Evolutionary conservation across 306 rosid genomes (phyloP), one percentile per base, ranked within the genome.

Genomic region (Morella rubra): DNA sequence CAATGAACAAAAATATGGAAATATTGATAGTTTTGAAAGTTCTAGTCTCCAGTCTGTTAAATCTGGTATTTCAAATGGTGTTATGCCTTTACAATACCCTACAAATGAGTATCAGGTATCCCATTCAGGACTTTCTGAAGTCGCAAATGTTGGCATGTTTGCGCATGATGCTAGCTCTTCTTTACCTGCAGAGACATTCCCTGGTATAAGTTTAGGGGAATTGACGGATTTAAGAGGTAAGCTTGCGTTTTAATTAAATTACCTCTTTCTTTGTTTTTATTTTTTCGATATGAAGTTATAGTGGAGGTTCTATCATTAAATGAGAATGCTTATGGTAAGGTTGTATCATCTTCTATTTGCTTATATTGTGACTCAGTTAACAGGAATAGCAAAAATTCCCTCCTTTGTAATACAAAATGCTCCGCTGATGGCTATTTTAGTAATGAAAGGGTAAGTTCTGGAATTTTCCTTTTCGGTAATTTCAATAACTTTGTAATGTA

Each of bases 61-160:
- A 75, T 86, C 90, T 46, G 81, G 81, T 81, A 66, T 87, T 80
- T 87, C 96, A 78, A 88, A 85, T 86, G 81, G 72, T 88, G 93
- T 92, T 88, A 84, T 95, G 84, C 99, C 99, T 95, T 92, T 95
- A 89, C 99, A 81, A 76, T 69, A 72, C 78, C 72, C 85, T 91
- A 90, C 99, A 44, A 88, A 90, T 88, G 97, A 95, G 99, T 70
- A 85, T 90, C 97, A 92, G 97, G 86, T 89, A 83, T 86, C 92
- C 76, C 47, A 85, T 90, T 86, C 96, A 74, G 93, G 82, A 74
- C 72, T 55, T 24, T 75, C 82, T 1, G 87, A 86, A 67, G 86
- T 71, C 56, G 51, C 85, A 64, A 80, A 73, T 86, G 76, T 46
- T 73, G 87, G 87, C 73, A 52, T 62, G 53, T 77, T 76, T 77